Evolutionary conservation across 2,329 filamentous ascomycete genomes (phyloP), one percentile per base, ranked within the genome.

Genomic region (Penicillium sp.): DNA sequence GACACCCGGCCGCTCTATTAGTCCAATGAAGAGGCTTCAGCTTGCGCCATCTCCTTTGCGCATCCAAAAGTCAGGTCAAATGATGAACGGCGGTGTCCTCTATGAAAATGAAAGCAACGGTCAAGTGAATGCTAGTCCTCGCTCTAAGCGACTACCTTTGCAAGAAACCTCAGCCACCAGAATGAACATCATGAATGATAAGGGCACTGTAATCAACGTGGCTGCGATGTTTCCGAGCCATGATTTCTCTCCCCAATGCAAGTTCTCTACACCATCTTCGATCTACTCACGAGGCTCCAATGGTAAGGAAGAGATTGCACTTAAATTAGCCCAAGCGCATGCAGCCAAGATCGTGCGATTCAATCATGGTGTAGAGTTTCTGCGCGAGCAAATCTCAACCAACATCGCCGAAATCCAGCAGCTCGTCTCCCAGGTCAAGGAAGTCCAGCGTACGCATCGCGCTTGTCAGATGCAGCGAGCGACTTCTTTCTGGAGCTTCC

Each of bases 401-500:
- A 69, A 66, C 16, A 65, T 73, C 16, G 26, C 56, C 1, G 53
- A 59, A 1, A 57, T 74, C 18, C 60, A 66, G 4, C 21, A 49
- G 2, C 55, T 69, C 2, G 59, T 72, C 4, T 58, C 61, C 2
- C 56, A 65, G 2, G 54, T 66, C n/a, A 47, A 45, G 2, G 52
- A 63, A 8, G 23, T 66, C 2, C 69, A 70, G 51, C 52, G 60
- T 18, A 33, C 62, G 41, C 64, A 63, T 26, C 48, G 62, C 50
- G 47, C 56, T 28, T 64, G 64, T 2, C 67, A 61, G 45, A 60
- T 67, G 46, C 59, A 60, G 6, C 70, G 69, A 2, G 63, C 67
- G 6, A 62, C 61, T 1, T 75, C 73, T 0, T 75, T 74, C 50
- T 75, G 73, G 73, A 73, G 64, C 18, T 75, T 75, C 39, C 65